Evolutionary conservation across 202 grass and related monocot species (phyloP).

Genomic region (Carex arenaria): DNA sequence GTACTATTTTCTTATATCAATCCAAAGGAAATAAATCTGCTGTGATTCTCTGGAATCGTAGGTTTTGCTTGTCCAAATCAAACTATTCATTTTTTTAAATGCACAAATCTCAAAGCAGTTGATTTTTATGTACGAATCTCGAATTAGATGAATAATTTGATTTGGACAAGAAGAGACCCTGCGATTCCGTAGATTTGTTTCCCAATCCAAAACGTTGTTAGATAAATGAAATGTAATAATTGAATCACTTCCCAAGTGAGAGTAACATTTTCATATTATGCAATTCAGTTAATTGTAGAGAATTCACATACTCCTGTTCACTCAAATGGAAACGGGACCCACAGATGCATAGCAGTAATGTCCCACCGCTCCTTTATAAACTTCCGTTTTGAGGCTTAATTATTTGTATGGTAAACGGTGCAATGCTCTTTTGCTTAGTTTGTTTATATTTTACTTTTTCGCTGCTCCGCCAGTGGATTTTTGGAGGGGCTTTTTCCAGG

Average conservation of each 20-base stretch:
- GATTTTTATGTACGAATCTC: too few species aligned
- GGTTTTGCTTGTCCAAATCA: too few species aligned
- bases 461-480: conserved; percentile 10
- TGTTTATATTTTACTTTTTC: conserved; percentile 4
- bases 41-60: too few species aligned
- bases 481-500: conserved; percentile 8
- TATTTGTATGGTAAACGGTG: conserved; percentile 29
- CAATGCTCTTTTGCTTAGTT: conserved; percentile 14
- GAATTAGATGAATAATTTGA: too few species aligned
- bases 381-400: conserved; percentile 7
- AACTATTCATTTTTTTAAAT: too few species aligned
- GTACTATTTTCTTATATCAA: neutral
- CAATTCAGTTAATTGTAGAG: conserved; percentile 17
- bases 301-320: neutral
- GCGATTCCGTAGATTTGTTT: too few species aligned
- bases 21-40: too few species aligned
- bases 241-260: neutral
- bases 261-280: neutral
- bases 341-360: conserved; percentile 9
- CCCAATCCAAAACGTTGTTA: neutral
- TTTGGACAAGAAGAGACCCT: too few species aligned
- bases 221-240: neutral
- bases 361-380: conserved; percentile 16
- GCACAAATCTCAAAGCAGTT: too few species aligned
- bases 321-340: conserved; percentile 3